Conservation (phyloP, 345 rosid species). For the Ailanthus altissimus region DNA sequence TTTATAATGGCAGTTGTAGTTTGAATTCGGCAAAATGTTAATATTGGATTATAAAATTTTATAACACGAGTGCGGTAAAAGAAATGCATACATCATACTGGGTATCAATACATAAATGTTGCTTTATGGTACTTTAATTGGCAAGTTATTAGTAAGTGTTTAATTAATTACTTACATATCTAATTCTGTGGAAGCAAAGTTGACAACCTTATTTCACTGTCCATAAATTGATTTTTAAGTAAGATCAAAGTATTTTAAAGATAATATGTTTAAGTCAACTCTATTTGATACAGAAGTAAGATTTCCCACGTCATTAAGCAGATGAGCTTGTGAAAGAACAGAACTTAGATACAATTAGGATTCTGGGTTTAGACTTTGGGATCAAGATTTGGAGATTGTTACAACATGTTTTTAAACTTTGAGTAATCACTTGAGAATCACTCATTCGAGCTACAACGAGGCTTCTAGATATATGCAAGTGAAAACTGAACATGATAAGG, state of each 20-base stretch:
- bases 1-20: background rate
- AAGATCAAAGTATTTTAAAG: background rate
- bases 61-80: background rate
- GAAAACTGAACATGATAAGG: background rate
- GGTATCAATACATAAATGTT: background rate
- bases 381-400: constrained; percentile 1
- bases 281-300: background rate
- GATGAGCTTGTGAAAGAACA: background rate
- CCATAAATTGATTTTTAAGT: background rate
- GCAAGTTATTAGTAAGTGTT: background rate
- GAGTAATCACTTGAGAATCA: background rate
- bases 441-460: background rate
- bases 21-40: background rate
- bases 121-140: background rate
- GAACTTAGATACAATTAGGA: no score
- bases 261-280: background rate
- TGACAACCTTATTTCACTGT: background rate
- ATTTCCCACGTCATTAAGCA: background rate
- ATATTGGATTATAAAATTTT: background rate
- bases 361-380: background rate
- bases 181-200: background rate
- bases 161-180: background rate
- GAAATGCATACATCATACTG: background rate
- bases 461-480: background rate
- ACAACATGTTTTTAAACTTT: background rate